Evolutionary conservation across 2,329 filamentous ascomycete species (phyloP), one percentile per base, ranked within the genome.

Genomic region (Lachnellula hyalina): DNA sequence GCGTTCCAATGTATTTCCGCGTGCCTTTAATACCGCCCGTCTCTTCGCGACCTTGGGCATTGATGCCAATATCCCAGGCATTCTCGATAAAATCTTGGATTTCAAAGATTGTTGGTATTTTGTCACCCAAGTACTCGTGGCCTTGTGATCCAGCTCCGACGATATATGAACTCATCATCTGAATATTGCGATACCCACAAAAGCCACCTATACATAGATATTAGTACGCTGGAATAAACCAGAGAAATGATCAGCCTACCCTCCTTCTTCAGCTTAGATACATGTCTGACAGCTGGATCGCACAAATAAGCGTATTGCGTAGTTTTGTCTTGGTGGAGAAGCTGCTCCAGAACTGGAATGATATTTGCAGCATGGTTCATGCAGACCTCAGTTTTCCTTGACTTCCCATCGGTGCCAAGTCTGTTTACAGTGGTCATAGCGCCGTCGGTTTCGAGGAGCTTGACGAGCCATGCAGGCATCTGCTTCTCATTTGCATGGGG

Each of bases 111-210:
- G 83, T 84, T 0, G 94, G 93, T 5, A 92, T 74, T 1, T 73
- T 75, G 4, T 75, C 74, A 1, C 75, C 70, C 56, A 96, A 89
- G 47, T 75, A 72, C 41, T 85, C 75, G 57, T 79, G 71, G 0
- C 87, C 89, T 12, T 75, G 71, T 12, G 75, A 76, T 40, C 74
- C 70, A 1, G 81, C 73, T 8, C 79, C 80, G 55, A 85, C 81
- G 19, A 96, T 82, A 68, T 90, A 92, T 0, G 91, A 93, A 14
- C 87, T 75, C 62, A 96, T 72, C 85, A 95, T 95, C 69, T 97
- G 94, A 34, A 96, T 95, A 67, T 96, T 97, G 41, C 93, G 82
- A 69, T 96, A 97, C 3, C 93, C 93, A 68, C 93, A 97, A 69
- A 97, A 97, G 5, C 90, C 89, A 21, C 91, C 91, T 82, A 21